phyloP scores from a whole-genome alignment of 2,329 filamentous ascomycete species.

The Aspergillus costaricaensis region DNA sequence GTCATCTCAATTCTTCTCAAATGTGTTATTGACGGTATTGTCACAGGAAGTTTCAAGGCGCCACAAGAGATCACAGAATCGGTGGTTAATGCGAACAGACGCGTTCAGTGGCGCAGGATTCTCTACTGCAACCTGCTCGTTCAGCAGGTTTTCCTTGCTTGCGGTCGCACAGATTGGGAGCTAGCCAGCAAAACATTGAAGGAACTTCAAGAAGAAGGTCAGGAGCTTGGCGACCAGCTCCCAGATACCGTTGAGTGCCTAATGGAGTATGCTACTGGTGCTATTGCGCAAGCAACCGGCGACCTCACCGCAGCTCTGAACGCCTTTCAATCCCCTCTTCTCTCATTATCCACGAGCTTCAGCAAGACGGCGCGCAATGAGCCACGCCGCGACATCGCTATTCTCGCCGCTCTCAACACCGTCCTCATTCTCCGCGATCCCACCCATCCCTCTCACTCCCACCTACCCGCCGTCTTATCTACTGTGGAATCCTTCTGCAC shows the following conservation, averaged over 20 bases:
- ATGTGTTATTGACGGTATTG: conserved; percentile 16
- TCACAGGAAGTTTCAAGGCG: conserved; percentile 37
- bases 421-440: conserved; percentile 72
- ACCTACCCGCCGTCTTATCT: conserved; percentile 63
- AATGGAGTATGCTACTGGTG: conserved; percentile 70
- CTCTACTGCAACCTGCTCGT: conserved; percentile 70
- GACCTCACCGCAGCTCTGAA: conserved; percentile 67
- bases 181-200: conserved; percentile 61
- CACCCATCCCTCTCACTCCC: conserved; percentile 57
- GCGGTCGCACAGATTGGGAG: conserved; percentile 70
- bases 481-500: conserved; percentile 68
- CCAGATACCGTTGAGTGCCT: conserved; percentile 54
- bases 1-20: conserved; percentile 14
- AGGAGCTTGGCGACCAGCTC: conserved; percentile 46
- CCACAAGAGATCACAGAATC: conserved; percentile 52
- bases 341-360: conserved; percentile 53
- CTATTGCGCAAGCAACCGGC: conserved; percentile 75
- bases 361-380: conserved; percentile 48
- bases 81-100: conserved; percentile 59
- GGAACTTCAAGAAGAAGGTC: conserved; percentile 52
- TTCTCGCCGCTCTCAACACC: conserved; percentile 65
- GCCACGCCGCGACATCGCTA: conserved; percentile 63
- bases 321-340: conserved; percentile 64
- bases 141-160: conserved; percentile 69
- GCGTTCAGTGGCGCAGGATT: conserved; percentile 65